Evolutionary conservation across 805 yeast species (phyloP), one percentile per base, ranked within the genome.

Genomic region (Lipomyces sp.): DNA sequence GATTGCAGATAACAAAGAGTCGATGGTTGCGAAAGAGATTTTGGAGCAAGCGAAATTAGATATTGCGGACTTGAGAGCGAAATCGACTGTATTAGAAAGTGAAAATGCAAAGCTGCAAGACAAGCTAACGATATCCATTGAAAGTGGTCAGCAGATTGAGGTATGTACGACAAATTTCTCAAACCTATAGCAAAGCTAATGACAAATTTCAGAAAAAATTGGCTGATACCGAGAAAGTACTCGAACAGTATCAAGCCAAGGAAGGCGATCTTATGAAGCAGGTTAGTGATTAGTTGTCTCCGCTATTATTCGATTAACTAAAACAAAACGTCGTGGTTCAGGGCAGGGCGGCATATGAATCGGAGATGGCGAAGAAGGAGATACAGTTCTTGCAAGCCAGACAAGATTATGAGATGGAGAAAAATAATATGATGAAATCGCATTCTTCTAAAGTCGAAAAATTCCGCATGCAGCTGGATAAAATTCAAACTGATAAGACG

Each of bases 371-470:
- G 34, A 55, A 32, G 24, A 29, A 24, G 4, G 59, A 55, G 18
- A 39, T 35, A 35, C 59, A 55, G 32, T 24, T 35, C 34, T 13
- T 29, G 13, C 59, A 55, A 55, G 32, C 34, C 5, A 29, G 35
- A 32, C 32, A 55, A 55, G 34, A 29, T 30, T 39, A 39, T 55
- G 48, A 55, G 48, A 34, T 29, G 34, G 60, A 57, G 53, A 39
- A 57, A 51, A 32, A n/a, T 29, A 57, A 34, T 35, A 24, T 57
- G 18, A 34, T 57, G 18, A 30, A 57, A 32, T 57, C 60, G 15
- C 60, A 42, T 35, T 8, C 35, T 32, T 13, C 34, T 4, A 45
- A 57, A 10, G 18, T 57, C 15, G 60, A 57, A 33, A 34, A 51
- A 18, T 30, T 57, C 54, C 30, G 48, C 48, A n/a, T 42, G 24